Evolutionary conservation across 2,329 filamentous ascomycete species (phyloP).

Genomic region (Aspergillus candidus): DNA sequence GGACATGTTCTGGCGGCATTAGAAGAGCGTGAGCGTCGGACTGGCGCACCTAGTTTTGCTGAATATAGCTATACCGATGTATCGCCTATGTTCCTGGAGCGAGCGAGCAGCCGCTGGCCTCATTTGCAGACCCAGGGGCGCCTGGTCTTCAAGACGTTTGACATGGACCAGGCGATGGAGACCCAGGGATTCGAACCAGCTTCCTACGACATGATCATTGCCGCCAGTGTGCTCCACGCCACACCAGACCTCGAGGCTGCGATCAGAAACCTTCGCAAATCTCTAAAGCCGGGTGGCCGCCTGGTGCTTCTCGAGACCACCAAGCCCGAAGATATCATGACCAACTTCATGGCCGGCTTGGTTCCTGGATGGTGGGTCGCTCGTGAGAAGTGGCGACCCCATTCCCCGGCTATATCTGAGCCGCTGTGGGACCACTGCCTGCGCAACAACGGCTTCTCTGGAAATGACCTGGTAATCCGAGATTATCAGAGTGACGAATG

Average conservation of each 20-base stretch:
- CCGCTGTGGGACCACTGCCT: conserved; percentile 21
- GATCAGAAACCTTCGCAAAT: conserved; percentile 12
- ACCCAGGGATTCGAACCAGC: conserved; percentile 5
- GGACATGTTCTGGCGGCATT: conserved; percentile 5
- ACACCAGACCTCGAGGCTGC: conserved; percentile 13
- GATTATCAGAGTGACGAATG: conserved; percentile 7
- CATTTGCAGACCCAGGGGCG: conserved; percentile 5
- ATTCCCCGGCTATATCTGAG: conserved; percentile 10
- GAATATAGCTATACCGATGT: conserved; percentile 14
- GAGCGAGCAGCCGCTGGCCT: conserved; percentile 2
- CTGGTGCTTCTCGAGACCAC: conserved; percentile 12
- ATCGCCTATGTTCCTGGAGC: conserved; percentile 10
- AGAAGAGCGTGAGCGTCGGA: conserved; percentile 3
- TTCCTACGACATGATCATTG: conserved; percentile 17
- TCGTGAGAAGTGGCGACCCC: conserved; percentile 4
- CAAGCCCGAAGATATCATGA: conserved; percentile 1
- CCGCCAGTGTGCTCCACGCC: conserved; percentile 17
- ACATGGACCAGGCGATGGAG: conserved; percentile 4
- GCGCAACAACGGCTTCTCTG: conserved; percentile 17
- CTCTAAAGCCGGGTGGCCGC: not conserved
- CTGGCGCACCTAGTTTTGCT: conserved; percentile 1
- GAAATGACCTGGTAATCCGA: conserved; percentile 14
- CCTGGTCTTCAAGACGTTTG: conserved; percentile 6
- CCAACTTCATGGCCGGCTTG: conserved; percentile 4
- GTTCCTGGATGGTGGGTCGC: conserved; percentile 7